Evolutionary conservation across 352 stramenopile genomes (phyloP), one percentile per base, ranked within the genome.

Genomic region (Phytophthora europaea): DNA sequence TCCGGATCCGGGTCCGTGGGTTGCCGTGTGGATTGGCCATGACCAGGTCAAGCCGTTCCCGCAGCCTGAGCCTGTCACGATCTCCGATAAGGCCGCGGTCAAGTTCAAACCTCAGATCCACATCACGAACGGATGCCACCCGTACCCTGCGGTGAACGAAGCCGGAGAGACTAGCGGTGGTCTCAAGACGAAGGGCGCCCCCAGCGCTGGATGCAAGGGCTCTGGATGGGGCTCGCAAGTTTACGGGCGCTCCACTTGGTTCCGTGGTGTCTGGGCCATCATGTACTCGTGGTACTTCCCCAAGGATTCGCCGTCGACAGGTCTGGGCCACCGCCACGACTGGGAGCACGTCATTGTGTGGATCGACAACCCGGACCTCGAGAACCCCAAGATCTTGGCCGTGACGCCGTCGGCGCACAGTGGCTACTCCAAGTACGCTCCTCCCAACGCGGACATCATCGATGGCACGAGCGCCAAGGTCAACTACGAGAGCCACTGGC

Each of bases 251-350:
- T 54, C 70, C 6, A 47, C 23, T 1, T 61, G 51, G 63, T 33
- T 38, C 31, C 18, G 45, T 2, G 43, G 33, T 6, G 33, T 61
- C 2, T 69, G 50, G 57, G 63, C 51, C 36, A 73, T 76, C 26
- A 64, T 72, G 51, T 72, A 75, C 51, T 45, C 63, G 7, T 76
- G 50, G 56, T 76, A 76, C 33, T 67, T 73, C 22, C 70, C 70
- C 6, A 76, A 68, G 48, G 63, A 63, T 8, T 43, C 22, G 0
- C n/a, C 28, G 4, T 57, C 55, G 4, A 22, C 28, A 1, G 38
- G 45, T 10, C 13, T 56, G 5, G 57, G 70, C 20, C 56, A 76
- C 23, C 70, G 70, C 38, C 70, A 75, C 52, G 57, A 61, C n/a
- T 76, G 57, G 63, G 69, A 71, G 38, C 50, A 73, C 36, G 50